Evolutionary conservation across 805 yeast species (phyloP).

Genomic region (Saccharomycopsis guyanensis): DNA sequence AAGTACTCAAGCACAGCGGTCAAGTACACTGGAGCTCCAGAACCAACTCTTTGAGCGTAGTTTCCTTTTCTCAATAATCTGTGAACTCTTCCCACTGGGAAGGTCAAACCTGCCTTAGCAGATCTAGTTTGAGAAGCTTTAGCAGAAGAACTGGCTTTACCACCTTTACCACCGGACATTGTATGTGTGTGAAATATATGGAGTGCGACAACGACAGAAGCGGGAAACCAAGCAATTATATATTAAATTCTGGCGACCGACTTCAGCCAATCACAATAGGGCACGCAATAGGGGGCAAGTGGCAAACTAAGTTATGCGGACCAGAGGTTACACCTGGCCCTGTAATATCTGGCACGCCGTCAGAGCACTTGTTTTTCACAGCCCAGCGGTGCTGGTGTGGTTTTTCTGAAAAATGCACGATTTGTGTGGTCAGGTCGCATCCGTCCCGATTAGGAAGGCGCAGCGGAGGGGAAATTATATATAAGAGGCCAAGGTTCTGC

Average conservation of each 20-base stretch:
- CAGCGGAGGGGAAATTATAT: not conserved
- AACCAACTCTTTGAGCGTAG: conserved; percentile 98
- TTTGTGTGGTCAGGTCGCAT: not conserved
- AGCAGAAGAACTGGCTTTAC: conserved; percentile 91
- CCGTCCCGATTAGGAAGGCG: not conserved
- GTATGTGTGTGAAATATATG: not conserved
- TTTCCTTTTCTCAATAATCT: conserved; percentile 94
- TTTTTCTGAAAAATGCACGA: not conserved
- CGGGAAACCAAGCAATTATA: not conserved
- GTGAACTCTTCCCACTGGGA: conserved; percentile 99
- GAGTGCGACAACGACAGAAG: not conserved
- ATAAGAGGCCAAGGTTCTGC: not conserved
- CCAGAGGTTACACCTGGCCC: not conserved
- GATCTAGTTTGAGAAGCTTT: conserved; percentile 98
- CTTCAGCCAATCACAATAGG: not conserved
- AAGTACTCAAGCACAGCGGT: conserved; percentile 95
- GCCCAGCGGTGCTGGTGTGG: not conserved
- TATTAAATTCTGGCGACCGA: not conserved
- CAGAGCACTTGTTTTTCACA: not conserved
- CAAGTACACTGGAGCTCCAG: conserved; percentile 98
- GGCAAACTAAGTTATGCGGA: conserved; percentile 1
- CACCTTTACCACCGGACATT: conserved; percentile 73
- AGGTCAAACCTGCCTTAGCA: conserved; percentile 95
- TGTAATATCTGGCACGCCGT: conserved; percentile 1
- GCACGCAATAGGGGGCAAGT: not conserved